Conservation (phyloP, 768 basidiomycete genomes). For the Tulasnella sp. region DNA sequence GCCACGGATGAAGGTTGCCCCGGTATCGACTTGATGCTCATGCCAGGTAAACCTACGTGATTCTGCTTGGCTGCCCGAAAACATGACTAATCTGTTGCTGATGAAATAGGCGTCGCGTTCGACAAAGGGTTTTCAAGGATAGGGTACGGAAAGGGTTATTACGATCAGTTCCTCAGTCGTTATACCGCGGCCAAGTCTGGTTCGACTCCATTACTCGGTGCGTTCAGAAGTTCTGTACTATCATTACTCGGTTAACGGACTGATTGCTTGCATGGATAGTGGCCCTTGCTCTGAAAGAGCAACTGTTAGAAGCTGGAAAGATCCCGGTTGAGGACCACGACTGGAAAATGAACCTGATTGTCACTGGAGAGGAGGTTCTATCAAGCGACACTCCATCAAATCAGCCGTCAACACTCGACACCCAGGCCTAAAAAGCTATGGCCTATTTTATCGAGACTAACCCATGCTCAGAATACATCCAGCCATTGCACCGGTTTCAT, state of each 20-base stretch:
- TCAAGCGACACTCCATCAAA: not conserved
- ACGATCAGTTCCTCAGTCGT: slow-evolving; percentile 10
- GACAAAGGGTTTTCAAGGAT: slow-evolving; percentile 9
- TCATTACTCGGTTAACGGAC: not conserved
- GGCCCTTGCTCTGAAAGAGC: slow-evolving; percentile 13
- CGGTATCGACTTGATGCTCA: slow-evolving; percentile 12
- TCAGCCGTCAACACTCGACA: not conserved
- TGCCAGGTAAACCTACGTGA: slow-evolving; percentile 9
- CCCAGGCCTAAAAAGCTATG: not conserved
- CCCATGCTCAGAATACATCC: no score
- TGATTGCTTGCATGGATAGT: not conserved
- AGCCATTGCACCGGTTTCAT: no score
- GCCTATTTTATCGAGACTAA: no score
- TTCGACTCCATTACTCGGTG: not conserved
- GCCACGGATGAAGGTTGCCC: not conserved
- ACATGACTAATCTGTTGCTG: not conserved
- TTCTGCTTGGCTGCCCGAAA: not conserved
- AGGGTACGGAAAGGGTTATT: slow-evolving; percentile 17
- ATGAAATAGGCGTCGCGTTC: slow-evolving; percentile 12
- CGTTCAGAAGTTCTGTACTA: not conserved
- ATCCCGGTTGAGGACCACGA: slow-evolving; percentile 12
- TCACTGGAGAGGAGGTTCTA: slow-evolving; percentile 4
- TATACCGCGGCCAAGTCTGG: not conserved
- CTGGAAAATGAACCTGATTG: slow-evolving; percentile 5
- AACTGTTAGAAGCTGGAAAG: slow-evolving; percentile 10